Percentiles rank a stretch among this genome's conserved stretches.
Evolutionary conservation across 2,329 filamentous ascomycete species (phyloP).

Genomic region (Aspergillus caelatus): DNA sequence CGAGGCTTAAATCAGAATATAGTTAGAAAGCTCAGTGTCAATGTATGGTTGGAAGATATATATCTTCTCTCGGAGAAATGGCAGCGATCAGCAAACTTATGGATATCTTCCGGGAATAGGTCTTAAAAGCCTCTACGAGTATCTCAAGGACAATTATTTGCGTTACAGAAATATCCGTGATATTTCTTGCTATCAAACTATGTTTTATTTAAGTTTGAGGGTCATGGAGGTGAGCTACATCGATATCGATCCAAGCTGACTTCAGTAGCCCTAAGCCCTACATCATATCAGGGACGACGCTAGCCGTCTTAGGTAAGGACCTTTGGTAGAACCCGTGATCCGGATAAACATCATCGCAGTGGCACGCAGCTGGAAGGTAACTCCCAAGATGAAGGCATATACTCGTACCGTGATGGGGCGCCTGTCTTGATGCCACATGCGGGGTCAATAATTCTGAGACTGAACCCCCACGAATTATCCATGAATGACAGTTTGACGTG

Average conservation of each 20-base stretch:
- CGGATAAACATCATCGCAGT: neutral
- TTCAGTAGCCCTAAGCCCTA: neutral
- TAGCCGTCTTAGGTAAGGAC: neutral
- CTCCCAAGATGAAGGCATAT: neutral
- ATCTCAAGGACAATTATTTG: neutral
- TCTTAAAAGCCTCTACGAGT: accelerated
- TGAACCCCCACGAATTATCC: neutral
- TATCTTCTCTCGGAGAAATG: too few species aligned
- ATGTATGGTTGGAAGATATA: too few species aligned
- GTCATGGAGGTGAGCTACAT: neutral
- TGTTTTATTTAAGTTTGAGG: neutral
- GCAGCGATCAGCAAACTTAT: neutral
- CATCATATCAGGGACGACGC: neutral
- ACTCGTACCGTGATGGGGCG: neutral
- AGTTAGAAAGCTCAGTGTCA: too few species aligned
- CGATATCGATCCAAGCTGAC: neutral
- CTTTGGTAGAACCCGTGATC: neutral
- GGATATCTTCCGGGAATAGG: neutral
- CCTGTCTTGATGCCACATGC: neutral
- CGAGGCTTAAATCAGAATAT: too few species aligned
- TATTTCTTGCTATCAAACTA: neutral
- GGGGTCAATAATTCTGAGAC: neutral
- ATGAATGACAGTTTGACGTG: neutral
- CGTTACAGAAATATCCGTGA: too few species aligned
- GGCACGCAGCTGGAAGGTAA: neutral